Conservation (phyloP, 306 rosid species). For the Dryas alaskensis region DNA sequence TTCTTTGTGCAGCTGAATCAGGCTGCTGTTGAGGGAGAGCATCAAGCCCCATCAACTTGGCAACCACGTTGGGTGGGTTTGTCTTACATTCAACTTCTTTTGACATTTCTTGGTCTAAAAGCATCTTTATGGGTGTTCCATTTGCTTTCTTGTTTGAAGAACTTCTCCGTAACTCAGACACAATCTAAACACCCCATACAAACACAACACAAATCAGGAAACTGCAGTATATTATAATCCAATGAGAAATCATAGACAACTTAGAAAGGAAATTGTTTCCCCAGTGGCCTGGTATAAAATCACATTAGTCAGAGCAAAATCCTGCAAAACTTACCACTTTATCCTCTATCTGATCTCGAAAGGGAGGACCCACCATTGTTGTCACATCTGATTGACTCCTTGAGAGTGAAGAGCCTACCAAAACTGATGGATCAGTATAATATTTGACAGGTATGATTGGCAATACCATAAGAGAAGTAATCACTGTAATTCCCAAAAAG, state of each 20-base stretch:
- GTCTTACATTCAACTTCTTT: constrained; percentile 58
- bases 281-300: background rate
- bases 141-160: constrained; percentile 53
- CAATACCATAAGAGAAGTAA: constrained; percentile 17
- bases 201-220: constrained; percentile 25
- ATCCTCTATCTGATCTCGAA: constrained; percentile 65
- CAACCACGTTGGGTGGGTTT: constrained; percentile 74
- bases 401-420: constrained; percentile 57
- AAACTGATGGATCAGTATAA: constrained; percentile 5
- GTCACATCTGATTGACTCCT: constrained; percentile 61
- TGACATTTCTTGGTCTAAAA: constrained; percentile 77
- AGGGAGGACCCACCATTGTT: constrained; percentile 43
- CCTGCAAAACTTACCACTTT: constrained; percentile 50
- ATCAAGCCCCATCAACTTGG: constrained; percentile 96
- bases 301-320: constrained; percentile 15
- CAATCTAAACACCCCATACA: constrained; percentile 42
- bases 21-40: constrained; percentile 51
- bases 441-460: constrained; percentile 7
- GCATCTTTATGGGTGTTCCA: constrained; percentile 70
- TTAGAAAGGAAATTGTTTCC: constrained; percentile 11
- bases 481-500: background rate
- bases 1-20: constrained; percentile 51
- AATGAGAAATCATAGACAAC: constrained; percentile 10
- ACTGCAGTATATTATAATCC: constrained; percentile 15
- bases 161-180: constrained; percentile 49